These are phyloP conservation scores for Boletellus ananas DNA, from an alignment of 768 basidiomycete species.

Conservation along the genomic window DNA sequence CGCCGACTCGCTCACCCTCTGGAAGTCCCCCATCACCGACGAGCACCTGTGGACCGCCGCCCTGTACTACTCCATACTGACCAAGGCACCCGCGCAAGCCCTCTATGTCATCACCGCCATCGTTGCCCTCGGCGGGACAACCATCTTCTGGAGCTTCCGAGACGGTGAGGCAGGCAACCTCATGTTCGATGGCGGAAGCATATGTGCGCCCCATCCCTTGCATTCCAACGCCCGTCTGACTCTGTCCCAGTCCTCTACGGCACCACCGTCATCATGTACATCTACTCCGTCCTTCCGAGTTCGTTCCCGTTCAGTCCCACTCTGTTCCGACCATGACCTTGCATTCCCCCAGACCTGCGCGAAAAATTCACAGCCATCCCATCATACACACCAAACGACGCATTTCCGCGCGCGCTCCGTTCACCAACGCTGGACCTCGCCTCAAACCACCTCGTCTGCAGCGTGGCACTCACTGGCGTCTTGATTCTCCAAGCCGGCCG, in stretches of 20 bases:
- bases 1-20: slow-evolving; percentile 86
- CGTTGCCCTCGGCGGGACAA: slow-evolving; percentile 55
- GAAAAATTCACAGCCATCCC: slow-evolving; percentile 60
- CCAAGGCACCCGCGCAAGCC: slow-evolving; percentile 56
- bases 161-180: slow-evolving; percentile 79
- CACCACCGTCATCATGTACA: slow-evolving; percentile 67
- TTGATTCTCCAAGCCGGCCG: slow-evolving; percentile 78
- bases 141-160: slow-evolving; percentile 73
- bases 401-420: slow-evolving; percentile 62
- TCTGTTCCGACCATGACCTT: background rate
- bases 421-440: slow-evolving; percentile 72
- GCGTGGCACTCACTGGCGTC: slow-evolving; percentile 85
- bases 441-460: slow-evolving; percentile 80
- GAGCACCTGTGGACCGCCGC: slow-evolving; percentile 81
- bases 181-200: slow-evolving; percentile 90
- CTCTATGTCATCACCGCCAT: slow-evolving; percentile 57
- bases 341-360: slow-evolving; percentile 44
- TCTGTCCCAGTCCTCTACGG: slow-evolving; percentile 63
- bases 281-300: slow-evolving; percentile 80
- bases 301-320: slow-evolving; percentile 26
- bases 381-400: slow-evolving; percentile 44
- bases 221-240: background rate
- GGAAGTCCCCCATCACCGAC: slow-evolving; percentile 87
- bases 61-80: slow-evolving; percentile 74
- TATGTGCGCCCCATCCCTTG: slow-evolving; percentile 52